Evolutionary conservation across 768 basidiomycete species (phyloP).

Genomic region (Leccinum uliginosum): DNA sequence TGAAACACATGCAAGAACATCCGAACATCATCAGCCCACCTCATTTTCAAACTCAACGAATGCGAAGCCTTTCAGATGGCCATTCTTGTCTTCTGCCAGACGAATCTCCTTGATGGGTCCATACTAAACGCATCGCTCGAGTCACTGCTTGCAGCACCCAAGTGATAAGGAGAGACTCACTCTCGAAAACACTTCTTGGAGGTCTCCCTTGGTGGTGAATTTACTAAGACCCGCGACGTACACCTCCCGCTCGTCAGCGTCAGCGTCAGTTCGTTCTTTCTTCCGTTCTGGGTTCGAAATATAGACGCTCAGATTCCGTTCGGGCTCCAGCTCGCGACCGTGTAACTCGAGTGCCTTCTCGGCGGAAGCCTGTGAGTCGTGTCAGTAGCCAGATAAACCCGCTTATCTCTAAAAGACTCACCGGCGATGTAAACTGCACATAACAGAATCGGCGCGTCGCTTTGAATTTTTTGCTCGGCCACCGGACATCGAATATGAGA

Average conservation of each 20-base stretch:
- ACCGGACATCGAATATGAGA: constrained; percentile 87
- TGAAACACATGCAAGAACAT: background rate
- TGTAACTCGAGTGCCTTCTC: constrained; percentile 77
- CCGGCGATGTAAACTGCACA: constrained; percentile 84
- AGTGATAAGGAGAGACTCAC: constrained; percentile 39
- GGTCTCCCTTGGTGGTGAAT: constrained; percentile 71
- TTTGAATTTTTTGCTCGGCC: constrained; percentile 98
- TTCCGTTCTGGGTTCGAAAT: constrained; percentile 89
- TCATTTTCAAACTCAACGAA: constrained; percentile 89
- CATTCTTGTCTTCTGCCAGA: constrained; percentile 67
- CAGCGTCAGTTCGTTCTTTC: constrained; percentile 86
- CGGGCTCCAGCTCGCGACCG: constrained; percentile 67
- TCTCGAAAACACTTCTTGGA: constrained; percentile 72
- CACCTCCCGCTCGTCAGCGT: constrained; percentile 78
- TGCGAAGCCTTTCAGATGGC: constrained; percentile 77
- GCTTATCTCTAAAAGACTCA: constrained; percentile 35
- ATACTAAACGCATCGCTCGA: constrained; percentile 45
- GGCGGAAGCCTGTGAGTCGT: constrained; percentile 51
- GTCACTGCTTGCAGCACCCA: constrained; percentile 2
- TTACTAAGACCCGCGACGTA: constrained; percentile 85
- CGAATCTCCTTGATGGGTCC: constrained; percentile 80
- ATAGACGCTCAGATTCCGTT: constrained; percentile 65
- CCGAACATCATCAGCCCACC: constrained; percentile 37
- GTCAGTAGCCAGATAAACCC: background rate
- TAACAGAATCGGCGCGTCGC: constrained; percentile 89